phyloP scores from a whole-genome alignment of 2,329 filamentous ascomycete genomes.

The Chaetomiaceae sp. region DNA sequence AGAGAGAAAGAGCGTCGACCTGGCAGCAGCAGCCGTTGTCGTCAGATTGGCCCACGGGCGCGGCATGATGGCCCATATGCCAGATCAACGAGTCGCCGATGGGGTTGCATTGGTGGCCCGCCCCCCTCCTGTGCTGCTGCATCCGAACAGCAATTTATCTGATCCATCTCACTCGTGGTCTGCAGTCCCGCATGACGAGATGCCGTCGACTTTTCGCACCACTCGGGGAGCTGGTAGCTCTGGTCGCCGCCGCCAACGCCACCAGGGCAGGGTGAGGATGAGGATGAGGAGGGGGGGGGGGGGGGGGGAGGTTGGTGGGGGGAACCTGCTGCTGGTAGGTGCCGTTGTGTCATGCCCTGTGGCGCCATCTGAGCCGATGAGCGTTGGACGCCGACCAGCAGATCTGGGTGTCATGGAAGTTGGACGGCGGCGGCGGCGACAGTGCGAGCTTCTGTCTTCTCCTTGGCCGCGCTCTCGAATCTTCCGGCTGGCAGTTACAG shows the following conservation, averaged over 20 bases:
- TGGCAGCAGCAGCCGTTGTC: no score
- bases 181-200: conserved; percentile 14
- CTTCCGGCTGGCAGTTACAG: background rate
- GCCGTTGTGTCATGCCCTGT: conserved; percentile 18
- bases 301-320: no score
- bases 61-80: conserved; percentile 10
- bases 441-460: background rate
- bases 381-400: background rate
- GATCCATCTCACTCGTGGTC: conserved; percentile 1
- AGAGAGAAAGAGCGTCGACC: background rate
- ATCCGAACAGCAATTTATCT: conserved; percentile 17
- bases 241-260: background rate
- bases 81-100: conserved; percentile 15
- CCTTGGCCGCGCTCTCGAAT: no score
- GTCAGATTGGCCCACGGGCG: conserved; percentile 13
- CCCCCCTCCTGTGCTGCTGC: no score
- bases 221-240: background rate
- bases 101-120: conserved; percentile 12
- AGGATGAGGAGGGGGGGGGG: no score
- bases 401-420: background rate
- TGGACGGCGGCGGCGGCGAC: background rate
- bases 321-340: no score
- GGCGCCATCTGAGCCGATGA: conserved; percentile 16
- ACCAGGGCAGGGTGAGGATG: background rate
- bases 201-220: conserved; percentile 11